phyloP scores from a whole-genome alignment of 768 basidiomycete genomes.

The Mycena indigotica region DNA sequence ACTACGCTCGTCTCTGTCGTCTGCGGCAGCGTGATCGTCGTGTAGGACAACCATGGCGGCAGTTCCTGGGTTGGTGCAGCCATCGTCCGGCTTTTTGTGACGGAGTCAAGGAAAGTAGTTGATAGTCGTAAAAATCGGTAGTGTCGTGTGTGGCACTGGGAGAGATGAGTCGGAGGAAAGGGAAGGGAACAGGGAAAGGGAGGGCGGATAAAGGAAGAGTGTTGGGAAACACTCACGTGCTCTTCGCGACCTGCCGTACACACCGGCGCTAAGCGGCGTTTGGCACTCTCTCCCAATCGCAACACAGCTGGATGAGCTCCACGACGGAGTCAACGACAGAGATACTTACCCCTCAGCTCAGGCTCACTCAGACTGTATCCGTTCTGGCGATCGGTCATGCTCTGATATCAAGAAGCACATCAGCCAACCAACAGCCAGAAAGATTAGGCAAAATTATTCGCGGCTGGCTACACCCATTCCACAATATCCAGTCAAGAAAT shows the following conservation, averaged over 20 bases:
- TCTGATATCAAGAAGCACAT: neutral
- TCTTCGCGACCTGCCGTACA: neutral
- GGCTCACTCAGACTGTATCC: neutral
- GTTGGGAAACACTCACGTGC: neutral
- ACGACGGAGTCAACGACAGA: neutral
- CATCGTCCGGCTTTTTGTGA: slow-evolving; percentile 46
- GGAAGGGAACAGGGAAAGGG: neutral
- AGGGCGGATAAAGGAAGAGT: neutral
- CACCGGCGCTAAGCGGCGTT: neutral
- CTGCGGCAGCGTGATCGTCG: slow-evolving; percentile 52
- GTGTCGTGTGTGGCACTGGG: too few relatives aligned
- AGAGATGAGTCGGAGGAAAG: too few relatives aligned
- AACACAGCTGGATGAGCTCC: neutral
- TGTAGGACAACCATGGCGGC: slow-evolving; percentile 73
- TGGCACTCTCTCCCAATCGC: neutral
- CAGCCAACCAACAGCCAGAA: too few relatives aligned
- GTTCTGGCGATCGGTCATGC: neutral
- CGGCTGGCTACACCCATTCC: too few relatives aligned
- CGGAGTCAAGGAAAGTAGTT: neutral
- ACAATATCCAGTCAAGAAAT: too few relatives aligned
- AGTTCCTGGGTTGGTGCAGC: slow-evolving; percentile 63
- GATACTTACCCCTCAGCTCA: neutral
- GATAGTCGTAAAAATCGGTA: neutral
- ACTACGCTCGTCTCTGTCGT: slow-evolving; percentile 60
- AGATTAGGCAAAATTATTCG: too few relatives aligned